Base-by-base conservation (phyloP, 2,329 filamentous ascomycete species). In the Rasamsonia emersonii region DNA sequence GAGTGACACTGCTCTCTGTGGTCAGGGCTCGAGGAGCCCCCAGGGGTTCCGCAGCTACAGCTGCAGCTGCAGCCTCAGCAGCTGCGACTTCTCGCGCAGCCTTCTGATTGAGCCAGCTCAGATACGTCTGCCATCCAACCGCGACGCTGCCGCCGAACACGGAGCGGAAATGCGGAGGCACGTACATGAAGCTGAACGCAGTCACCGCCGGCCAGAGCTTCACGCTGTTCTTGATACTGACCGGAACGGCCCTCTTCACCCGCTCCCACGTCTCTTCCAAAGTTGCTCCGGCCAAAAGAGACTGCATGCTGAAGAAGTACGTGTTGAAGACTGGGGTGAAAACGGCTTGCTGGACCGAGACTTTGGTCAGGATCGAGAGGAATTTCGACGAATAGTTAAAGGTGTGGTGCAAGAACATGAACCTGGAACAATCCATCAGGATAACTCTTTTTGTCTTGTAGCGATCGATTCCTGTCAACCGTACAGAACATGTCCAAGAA, bases 71-170 rank as follows among this genome's bases (percentile, higher is more conserved):
- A 25, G 46, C 35, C 36, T 57, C 54, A 7, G 39, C 49, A 23
- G 47, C 51, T 39, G 51, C 62, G 41, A 75, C 71, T 44, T 68
- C 64, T 29, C 65, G 64, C 54, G 86, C 84, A 2, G 83, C 84
- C 40, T 67, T 65, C 48, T 80, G 71, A 49, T 93, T 93, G 49
- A 93, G 58, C 57, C 77, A 82, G 45, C 79, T 84, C 46, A 95
- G 52, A 66, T 94, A 95, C 1, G 85, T 86, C 70, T 94, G 88
- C 88, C 88, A 95, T 0, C 82, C 83, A 31, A 94, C 80, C 1
- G 85, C 84, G 42, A 93, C 72, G 5, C 81, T 62, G 1, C 83
- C 85, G 0, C 81, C 76, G 45, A 94, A 91, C 10, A 93, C 71
- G 46, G 77, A 83, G 30, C 88, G 69, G 58, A 85, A 89, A 50